These are phyloP conservation scores for Pseudopyricularia cyperi DNA, from an alignment of 2,329 filamentous ascomycete genomes.

Conservation along the genomic window DNA sequence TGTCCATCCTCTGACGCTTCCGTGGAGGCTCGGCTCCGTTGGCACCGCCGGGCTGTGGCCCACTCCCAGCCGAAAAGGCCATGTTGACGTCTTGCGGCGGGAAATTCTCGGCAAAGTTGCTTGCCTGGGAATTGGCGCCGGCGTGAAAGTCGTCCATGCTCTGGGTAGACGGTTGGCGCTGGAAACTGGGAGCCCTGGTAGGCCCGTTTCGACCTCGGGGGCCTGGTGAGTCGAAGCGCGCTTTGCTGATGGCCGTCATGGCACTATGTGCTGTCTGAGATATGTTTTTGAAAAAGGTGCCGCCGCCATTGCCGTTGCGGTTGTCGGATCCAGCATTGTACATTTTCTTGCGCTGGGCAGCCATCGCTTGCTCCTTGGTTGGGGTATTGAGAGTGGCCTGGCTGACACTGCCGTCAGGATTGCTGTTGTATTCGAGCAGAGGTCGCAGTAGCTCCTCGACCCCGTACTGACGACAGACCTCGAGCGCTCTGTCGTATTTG, in stretches of 20 bases:
- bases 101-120: constrained; percentile 78
- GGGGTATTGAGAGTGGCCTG: constrained; percentile 78
- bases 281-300: constrained; percentile 96
- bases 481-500: constrained; percentile 78
- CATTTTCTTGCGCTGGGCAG: constrained; percentile 80
- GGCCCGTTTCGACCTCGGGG: constrained; percentile 33
- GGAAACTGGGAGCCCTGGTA: constrained; percentile 55
- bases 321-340: constrained; percentile 67
- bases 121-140: constrained; percentile 69
- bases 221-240: constrained; percentile 72
- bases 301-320: constrained; percentile 47
- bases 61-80: constrained; percentile 43
- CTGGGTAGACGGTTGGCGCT: constrained; percentile 58
- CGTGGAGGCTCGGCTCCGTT: constrained; percentile 63
- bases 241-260: constrained; percentile 93
- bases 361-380: constrained; percentile 98
- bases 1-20: constrained; percentile 55
- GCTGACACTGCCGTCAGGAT: constrained; percentile 58
- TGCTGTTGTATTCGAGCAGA: constrained; percentile 69
- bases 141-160: constrained; percentile 41
- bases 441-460: constrained; percentile 67
- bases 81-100: constrained; percentile 63
- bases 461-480: constrained; percentile 73
- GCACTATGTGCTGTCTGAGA: constrained; percentile 86
- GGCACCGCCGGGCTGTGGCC: constrained; percentile 26